Evolutionary conservation across 306 rosid genomes (phyloP).

Genomic region (Vigna nakashimae): DNA sequence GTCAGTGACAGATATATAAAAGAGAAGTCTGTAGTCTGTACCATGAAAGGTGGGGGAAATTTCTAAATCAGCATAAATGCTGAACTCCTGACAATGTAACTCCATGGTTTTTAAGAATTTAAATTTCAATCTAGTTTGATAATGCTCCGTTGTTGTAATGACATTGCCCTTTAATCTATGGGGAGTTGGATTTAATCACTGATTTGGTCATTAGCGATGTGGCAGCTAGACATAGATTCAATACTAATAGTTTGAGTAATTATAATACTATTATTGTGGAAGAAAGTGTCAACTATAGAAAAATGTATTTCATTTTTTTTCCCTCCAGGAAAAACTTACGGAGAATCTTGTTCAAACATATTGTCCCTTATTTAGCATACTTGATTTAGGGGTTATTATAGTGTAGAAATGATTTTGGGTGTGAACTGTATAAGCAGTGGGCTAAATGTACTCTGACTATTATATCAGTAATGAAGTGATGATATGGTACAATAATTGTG

Average conservation of each 20-base stretch:
- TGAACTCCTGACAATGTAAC: not conserved
- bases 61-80: not conserved
- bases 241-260: not conserved
- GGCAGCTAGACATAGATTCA: not conserved
- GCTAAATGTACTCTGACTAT: not conserved
- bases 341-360: too few relatives aligned
- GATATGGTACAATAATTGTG: not conserved
- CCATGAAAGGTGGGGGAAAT: not conserved
- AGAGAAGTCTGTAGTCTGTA: not conserved
- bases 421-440: not conserved
- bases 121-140: constrained; percentile 2
- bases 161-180: not conserved
- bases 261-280: not conserved
- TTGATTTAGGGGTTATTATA: not conserved
- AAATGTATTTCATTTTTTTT: too few relatives aligned
- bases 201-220: not conserved
- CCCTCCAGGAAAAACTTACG: too few relatives aligned
- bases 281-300: not conserved
- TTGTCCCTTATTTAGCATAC: not conserved
- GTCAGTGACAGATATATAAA: not conserved
- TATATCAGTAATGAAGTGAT: not conserved
- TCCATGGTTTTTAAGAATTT: not conserved
- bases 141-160: not conserved
- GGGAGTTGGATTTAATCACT: not conserved
- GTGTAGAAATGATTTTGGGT: not conserved